Evolutionary conservation across 2,329 filamentous ascomycete species (phyloP).

Genomic region (Trichoderma brevicompactum): DNA sequence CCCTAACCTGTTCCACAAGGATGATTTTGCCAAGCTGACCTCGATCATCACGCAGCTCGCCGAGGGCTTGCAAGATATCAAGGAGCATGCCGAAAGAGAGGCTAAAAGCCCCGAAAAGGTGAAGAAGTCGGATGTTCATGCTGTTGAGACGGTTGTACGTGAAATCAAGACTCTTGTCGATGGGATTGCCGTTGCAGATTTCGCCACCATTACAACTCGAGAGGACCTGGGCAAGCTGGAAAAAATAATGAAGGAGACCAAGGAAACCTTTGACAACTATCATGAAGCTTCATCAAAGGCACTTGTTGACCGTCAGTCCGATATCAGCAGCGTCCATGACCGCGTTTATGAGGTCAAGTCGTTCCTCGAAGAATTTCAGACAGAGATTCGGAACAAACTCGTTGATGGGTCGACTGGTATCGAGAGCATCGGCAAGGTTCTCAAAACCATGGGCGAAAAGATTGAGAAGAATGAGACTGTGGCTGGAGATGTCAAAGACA

Average conservation of each 20-base stretch:
- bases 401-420: constrained; percentile 74
- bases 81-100: constrained; percentile 58
- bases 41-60: constrained; percentile 79
- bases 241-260: constrained; percentile 71
- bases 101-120: constrained; percentile 66
- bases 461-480: constrained; percentile 61
- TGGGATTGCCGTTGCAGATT: constrained; percentile 71
- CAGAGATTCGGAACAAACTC: constrained; percentile 75
- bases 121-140: constrained; percentile 80
- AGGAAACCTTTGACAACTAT: constrained; percentile 68
- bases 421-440: constrained; percentile 71
- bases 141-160: constrained; percentile 78
- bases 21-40: constrained; percentile 78
- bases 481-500: constrained; percentile 68
- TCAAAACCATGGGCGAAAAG: constrained; percentile 69
- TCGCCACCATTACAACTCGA: constrained; percentile 73
- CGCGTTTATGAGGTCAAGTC: constrained; percentile 78
- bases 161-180: constrained; percentile 82
- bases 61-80: constrained; percentile 74
- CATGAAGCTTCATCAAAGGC: constrained; percentile 76
- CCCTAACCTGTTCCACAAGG: constrained; percentile 66
- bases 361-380: constrained; percentile 77
- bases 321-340: constrained; percentile 77
- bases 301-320: constrained; percentile 81
- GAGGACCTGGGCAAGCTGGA: constrained; percentile 70